Evolutionary conservation across 495 filamentous ascomycete species (phyloP), one percentile per base, ranked within the genome.

Genomic region (Podospora australis): DNA sequence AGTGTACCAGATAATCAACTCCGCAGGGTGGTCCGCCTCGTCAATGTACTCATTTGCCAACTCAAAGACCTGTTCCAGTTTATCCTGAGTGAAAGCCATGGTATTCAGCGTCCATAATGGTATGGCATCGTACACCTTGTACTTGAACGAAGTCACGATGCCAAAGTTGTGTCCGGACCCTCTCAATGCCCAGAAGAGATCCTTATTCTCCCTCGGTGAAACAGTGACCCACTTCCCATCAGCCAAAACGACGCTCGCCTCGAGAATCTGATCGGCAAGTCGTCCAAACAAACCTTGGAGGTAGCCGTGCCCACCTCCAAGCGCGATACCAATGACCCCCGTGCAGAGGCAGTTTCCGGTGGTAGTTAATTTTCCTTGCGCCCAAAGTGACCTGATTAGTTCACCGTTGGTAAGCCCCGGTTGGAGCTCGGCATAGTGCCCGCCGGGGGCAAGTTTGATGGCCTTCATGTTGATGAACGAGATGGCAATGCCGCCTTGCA

Each of bases 271-370:
- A 39, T 86, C 81, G 4, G 70, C 59, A 7, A 79, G 46, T n/a
- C 84, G 63, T 1, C 82, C 81, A 53, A 80, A 65, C 29, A 65
- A 65, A 10, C 81, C 81, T 59, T 80, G 73, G 6, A 78, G 65
- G 47, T 64, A 70, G 11, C 82, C 80, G 47, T 81, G 75, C 13
- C 81, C 82, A 38, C 79, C 81, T 7, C 82, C 81, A 13, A 85
- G 71, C 0, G 60, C 71, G 3, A 76, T 73, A 1, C 75, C 78
- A 0, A 78, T 43, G 30, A 68, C 54, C 32, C 72, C 65, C 4
- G 75, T 72, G 55, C 79, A 83, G 48, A 75, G 69, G 34, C 77
- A 80, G 0, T 57, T 62, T 23, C 78, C 78, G 19, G 75, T 78
- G 1, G 73, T 72, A 59, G 58, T 58, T 24, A 68, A 64, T 38